Evolutionary conservation across 129 eudicot genomes (phyloP), one percentile per base, ranked within the genome.

Genomic region (Oenanthe sinensis): DNA sequence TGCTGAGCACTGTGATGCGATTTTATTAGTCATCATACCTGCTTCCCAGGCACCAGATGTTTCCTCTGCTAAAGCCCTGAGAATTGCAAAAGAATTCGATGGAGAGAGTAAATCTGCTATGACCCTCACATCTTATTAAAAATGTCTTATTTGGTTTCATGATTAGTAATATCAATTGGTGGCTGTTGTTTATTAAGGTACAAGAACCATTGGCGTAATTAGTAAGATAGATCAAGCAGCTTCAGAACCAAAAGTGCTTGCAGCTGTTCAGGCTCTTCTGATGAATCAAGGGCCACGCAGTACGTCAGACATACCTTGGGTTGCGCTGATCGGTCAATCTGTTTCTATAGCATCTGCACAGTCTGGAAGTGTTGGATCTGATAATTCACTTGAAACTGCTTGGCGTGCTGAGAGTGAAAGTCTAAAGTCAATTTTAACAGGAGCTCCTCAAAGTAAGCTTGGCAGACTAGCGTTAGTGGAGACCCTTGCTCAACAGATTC

Each of bases 361-460:
- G 79, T 88, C 99, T 9, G 97, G 98, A 84, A 89, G 75, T 76
- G 95, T 83, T 79, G 98, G 99, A 37, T 82, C 97, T 0, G 97
- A 96, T 83, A 96, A 89, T 85, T 96, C 99, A 5, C 80, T 96
- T 65, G 97, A 96, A 85, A 92, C 99, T 82, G 97, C 97, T 77
- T 96, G 99, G 99, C 92, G 96, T 63, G 99, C 97, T 71, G 99
- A 96, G 88, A 90, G 91, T 84, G 99, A 96, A 77, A 96, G 99
- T 72, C 84, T 96, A 54, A 96, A 96, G 82, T 92, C 99, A 47
- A 92, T 92, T 44, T 83, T 96, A 70, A 89, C 99, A 2, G 97
- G 99, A 49, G 97, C 91, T 82, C 99, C 99, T 80, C 97, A 89
- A 81, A 87, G 79, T 86, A 92, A 92, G 85, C 97, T 96, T 84